Percentiles rank a stretch among this genome's conserved stretches.
Evolutionary conservation across 345 rosid genomes (phyloP).

Genomic region (Rhizophora apiculata): DNA sequence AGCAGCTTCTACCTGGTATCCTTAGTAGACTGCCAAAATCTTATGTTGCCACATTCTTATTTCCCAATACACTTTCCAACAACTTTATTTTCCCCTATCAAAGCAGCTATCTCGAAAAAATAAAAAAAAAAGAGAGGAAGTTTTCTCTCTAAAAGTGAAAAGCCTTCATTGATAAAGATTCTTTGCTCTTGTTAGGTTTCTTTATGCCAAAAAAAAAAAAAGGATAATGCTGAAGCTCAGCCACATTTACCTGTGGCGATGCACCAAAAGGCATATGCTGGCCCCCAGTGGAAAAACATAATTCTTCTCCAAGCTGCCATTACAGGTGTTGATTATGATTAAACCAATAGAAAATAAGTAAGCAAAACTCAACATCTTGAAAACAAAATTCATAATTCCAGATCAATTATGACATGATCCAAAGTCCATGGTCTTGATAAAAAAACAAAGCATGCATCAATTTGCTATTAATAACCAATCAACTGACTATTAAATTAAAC

Average conservation of each 20-base stretch:
- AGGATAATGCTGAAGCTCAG: slow-evolving; percentile 1
- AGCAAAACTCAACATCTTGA: not conserved
- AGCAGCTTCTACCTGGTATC: too few species aligned
- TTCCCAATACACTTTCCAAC: too few species aligned
- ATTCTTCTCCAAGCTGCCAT: slow-evolving; percentile 80
- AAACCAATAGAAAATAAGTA: not conserved
- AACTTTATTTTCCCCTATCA: too few species aligned
- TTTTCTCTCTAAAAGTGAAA: too few species aligned
- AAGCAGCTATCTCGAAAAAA: too few species aligned
- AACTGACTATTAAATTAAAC: slow-evolving; percentile 4
- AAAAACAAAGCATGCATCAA: slow-evolving; percentile 12
- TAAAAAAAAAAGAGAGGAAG: too few species aligned
- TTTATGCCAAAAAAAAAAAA: not conserved
- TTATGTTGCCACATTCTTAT: too few species aligned
- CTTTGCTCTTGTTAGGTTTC: too few species aligned
- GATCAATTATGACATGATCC: not conserved
- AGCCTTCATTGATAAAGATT: too few species aligned
- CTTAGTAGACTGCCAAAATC: too few species aligned
- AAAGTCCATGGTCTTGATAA: slow-evolving; percentile 3
- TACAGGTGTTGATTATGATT: slow-evolving; percentile 2
- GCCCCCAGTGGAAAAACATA: slow-evolving; percentile 75
- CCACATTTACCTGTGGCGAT: slow-evolving; percentile 79
- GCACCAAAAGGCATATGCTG: slow-evolving; percentile 93
- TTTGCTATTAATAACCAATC: slow-evolving; percentile 7
- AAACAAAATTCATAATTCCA: not conserved